Evolutionary conservation across 306 rosid species (phyloP), one percentile per base, ranked within the genome.

Genomic region (Gastrolobium villosum): DNA sequence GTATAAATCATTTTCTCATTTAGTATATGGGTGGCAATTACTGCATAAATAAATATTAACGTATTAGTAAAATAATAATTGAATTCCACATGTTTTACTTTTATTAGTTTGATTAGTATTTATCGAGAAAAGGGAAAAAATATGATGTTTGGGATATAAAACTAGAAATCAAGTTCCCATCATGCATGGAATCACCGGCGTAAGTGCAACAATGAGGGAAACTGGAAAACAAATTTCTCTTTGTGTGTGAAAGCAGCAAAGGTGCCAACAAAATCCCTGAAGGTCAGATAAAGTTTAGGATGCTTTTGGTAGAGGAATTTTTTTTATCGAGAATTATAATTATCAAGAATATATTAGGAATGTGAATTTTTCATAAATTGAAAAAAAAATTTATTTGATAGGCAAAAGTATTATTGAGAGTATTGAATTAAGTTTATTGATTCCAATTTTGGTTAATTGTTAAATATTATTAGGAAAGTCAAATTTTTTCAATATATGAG

Each of bases 191-290:
- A 63, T 64, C 36, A 14, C 32, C 26, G 26, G 26, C 26, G 26
- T 20, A n/a, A 48, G 49, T 30, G 68, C 10, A 32, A 44, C 28
- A 35, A 36, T 34, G 60, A 34, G 70, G 13, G 71, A 75, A 62
- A 75, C 5, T 5, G 32, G 13, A 59, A 74, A 74, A 49, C 32
- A 57, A 32, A 32, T 5, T 46, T 75, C 10, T 75, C 52, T 59
- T 74, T 75, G 72, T 75, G 79, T 62, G 72, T 46, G 72, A 63
- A 61, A 62, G 79, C 57, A 73, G 68, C 62, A 74, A 74, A 61
- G 53, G 10, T 62, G 48, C 11, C 14, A 74, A 8, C 49, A 74
- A 45, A 60, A 61, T 35, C 60, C 49, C 26, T 20, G 26, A 75
- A n/a, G 63, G 14, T 62, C 48, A 13, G 60, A 15, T 11, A 45